Base-by-base conservation (phyloP, 139 green algal species). In the Trebouxia sp. region DNA sequence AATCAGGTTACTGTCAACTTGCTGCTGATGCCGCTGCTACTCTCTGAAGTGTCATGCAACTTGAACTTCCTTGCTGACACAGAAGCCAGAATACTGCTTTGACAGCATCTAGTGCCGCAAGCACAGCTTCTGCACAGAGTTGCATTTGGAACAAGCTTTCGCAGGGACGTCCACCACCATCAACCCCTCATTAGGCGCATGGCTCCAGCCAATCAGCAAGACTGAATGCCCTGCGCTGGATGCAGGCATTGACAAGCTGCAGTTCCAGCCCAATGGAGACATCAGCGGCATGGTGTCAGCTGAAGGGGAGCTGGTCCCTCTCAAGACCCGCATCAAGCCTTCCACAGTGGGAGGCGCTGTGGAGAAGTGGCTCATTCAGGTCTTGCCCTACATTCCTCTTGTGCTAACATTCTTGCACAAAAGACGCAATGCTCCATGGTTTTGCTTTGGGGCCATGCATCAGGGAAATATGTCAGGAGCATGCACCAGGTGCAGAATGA, bases 311-410 rank as follows among this genome's bases (percentile, higher is more conserved):
- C 41, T 92, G 37, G 85, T 95, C 28, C 86, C 88, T 50, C 67
- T 93, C 41, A 93, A 91, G 85, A 92, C 85, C 3, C 80, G 78
- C 45, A 92, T 95, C 80, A 87, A 88, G 84, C 91, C 91, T 11
- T 77, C 84, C 6, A 83, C 91, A 17, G 91, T 88, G 0, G 87
- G 89, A 74, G 91, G 91, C 24, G 85, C 88, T 38, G 91, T 95
- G 7, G 91, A 95, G 89, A 89, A 90, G 80, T 94, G 91, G 91
- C 91, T 95, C 26, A 67, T 85, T 12, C 80, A 88, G 80, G 83
- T 87, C 28, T 65, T 47, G 41, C 20, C 26, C 1, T 69, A 58
- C 15, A 58, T n/a, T n/a, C n/a, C n/a, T n/a, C n/a, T n/a, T 20
- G 20, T 58, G 20, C 15, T 58, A 58, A 58, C 15, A 58, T 58